phyloP scores from a whole-genome alignment of 2,329 filamentous ascomycete species.

The Xylaria sp. region DNA sequence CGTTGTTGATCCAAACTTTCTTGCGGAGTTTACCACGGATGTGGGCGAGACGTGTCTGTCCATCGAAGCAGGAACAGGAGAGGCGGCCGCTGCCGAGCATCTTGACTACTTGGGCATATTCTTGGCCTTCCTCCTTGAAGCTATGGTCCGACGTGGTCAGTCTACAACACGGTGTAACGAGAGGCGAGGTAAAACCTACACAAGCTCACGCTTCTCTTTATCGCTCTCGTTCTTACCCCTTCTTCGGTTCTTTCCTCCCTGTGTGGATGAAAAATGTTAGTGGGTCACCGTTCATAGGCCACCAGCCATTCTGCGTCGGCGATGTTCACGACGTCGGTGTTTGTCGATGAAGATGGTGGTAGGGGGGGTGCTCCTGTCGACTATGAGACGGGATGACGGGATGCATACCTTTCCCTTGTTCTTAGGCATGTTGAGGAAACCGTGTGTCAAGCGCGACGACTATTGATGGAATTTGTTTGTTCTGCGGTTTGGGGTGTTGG shows the following conservation, averaged over 20 bases:
- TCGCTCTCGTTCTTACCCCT: slow-evolving; percentile 99
- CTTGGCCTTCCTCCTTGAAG: slow-evolving; percentile 98
- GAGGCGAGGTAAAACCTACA: slow-evolving; percentile 49
- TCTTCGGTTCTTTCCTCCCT: slow-evolving; percentile 98
- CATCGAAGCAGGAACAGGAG: slow-evolving; percentile 94
- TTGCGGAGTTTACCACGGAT: slow-evolving; percentile 97
- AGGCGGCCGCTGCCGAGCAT: slow-evolving; percentile 97
- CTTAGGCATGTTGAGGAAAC: slow-evolving; percentile 81
- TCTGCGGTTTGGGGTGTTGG: not conserved
- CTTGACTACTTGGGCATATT: slow-evolving; percentile 83
- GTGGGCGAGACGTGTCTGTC: slow-evolving; percentile 82
- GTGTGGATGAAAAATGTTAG: slow-evolving; percentile 50
- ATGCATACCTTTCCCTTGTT: slow-evolving; percentile 95
- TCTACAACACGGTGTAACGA: not conserved
- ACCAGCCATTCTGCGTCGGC: not conserved
- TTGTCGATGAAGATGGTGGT: not conserved
- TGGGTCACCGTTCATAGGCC: slow-evolving; percentile 26
- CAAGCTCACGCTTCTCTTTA: slow-evolving; percentile 98
- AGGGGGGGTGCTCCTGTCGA: slow-evolving; percentile 1
- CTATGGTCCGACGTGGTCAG: slow-evolving; percentile 21
- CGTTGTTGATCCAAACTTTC: slow-evolving; percentile 99
- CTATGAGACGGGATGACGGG: slow-evolving; percentile 6
- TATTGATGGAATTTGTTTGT: not conserved
- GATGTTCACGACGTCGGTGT: slow-evolving; percentile 28
- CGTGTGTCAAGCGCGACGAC: slow-evolving; percentile 35